Conservation (phyloP, 2,329 filamentous ascomycete genomes). For the Colletotrichum spaethianum region DNA sequence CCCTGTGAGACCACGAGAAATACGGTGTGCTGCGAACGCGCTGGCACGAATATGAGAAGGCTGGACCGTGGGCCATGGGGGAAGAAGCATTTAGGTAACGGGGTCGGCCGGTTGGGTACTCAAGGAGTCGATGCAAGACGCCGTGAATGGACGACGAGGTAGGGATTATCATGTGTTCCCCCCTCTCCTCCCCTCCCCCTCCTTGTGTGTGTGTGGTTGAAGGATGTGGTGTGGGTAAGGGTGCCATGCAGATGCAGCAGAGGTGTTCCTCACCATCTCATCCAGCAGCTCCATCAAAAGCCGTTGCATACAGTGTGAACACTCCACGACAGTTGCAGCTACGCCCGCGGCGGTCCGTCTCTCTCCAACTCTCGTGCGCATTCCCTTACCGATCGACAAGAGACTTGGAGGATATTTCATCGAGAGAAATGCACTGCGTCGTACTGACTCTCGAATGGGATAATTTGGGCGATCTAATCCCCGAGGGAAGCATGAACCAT, state of each 20-base stretch:
- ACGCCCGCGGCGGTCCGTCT: not conserved
- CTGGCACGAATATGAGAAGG: not conserved
- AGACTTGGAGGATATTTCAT: not conserved
- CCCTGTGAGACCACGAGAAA: not conserved
- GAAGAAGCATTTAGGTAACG: not conserved
- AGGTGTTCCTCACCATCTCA: slow-evolving; percentile 7
- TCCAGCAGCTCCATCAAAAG: slow-evolving; percentile 9
- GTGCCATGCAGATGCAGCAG: slow-evolving; percentile 11
- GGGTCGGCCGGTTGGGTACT: not conserved
- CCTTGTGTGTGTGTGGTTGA: not conserved
- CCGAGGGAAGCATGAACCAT: not conserved
- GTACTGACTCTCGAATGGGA: not conserved
- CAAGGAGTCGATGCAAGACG: not conserved
- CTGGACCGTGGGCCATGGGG: not conserved
- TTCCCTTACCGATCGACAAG: not conserved
- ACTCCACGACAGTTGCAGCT: not conserved
- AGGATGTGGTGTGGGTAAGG: slow-evolving; percentile 3
- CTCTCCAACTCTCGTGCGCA: not conserved
- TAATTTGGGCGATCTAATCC: not conserved
- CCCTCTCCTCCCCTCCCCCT: not conserved
- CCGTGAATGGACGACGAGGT: slow-evolving; percentile 9
- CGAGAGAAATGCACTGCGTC: not conserved
- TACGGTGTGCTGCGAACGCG: not conserved
- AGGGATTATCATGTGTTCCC: slow-evolving; percentile 1
- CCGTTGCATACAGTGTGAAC: slow-evolving; percentile 26